Conservation (phyloP, 306 rosid species). For the Trichosanthes cucumerina region DNA sequence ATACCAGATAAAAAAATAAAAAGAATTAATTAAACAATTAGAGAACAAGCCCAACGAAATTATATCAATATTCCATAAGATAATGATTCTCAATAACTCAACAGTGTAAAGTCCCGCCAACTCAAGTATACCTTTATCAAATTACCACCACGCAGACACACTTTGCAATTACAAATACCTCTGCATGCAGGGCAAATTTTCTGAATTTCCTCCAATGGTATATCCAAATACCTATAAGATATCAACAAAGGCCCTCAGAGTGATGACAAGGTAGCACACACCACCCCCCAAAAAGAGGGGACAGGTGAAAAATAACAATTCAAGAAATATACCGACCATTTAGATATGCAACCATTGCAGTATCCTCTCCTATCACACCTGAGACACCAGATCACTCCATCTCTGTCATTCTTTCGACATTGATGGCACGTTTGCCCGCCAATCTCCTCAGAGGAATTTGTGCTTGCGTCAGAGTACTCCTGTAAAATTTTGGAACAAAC, state of each 20-base stretch:
- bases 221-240: constrained; percentile 54
- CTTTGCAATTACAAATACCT: constrained; percentile 80
- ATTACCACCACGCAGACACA: constrained; percentile 75
- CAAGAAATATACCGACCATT: constrained; percentile 41
- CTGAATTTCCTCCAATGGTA: constrained; percentile 65
- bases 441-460: constrained; percentile 55
- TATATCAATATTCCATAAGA: constrained; percentile 9
- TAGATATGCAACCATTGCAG: constrained; percentile 58
- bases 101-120: not conserved
- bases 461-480: constrained; percentile 63
- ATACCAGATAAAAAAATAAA: constrained; percentile 15
- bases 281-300: constrained; percentile 3
- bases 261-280: not conserved
- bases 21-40: constrained; percentile 13
- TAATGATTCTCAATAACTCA: constrained; percentile 3
- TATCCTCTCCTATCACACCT: constrained; percentile 87
- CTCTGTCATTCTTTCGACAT: constrained; percentile 57
- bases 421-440: constrained; percentile 86
- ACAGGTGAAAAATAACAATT: not conserved
- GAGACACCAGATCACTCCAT: constrained; percentile 65
- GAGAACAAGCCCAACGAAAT: not conserved
- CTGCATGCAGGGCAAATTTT: constrained; percentile 81
- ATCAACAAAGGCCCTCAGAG: constrained; percentile 16
- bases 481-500: constrained; percentile 14
- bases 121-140: constrained; percentile 57